Percentiles rank a stretch among this genome's conserved stretches.
Evolutionary conservation across 345 rosid genomes (phyloP).

Genomic region (Erucastrum elatum): DNA sequence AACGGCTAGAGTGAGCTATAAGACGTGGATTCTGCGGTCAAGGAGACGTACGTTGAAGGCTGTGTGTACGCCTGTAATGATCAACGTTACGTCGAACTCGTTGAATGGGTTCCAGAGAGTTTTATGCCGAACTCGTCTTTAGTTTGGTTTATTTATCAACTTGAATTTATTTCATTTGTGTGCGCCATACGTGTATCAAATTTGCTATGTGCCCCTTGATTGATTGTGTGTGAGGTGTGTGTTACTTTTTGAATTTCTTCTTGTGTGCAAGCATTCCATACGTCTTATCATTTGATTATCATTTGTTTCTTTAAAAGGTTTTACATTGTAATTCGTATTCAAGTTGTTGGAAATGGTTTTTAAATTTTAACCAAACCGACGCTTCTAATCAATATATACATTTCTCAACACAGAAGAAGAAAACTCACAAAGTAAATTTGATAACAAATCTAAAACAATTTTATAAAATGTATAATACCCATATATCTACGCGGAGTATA

Average conservation of each 20-base stretch:
- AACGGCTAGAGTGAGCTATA: conserved; percentile 62
- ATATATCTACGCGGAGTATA: neutral
- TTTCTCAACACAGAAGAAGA: neutral
- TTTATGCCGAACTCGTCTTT: conserved; percentile 52
- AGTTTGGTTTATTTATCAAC: conserved; percentile 1
- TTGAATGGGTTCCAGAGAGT: conserved; percentile 46
- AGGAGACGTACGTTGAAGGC: conserved; percentile 49
- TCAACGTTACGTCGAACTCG: conserved; percentile 41
- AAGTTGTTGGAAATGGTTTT: conserved; percentile 3
- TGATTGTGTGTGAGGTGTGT: conserved; percentile 12
- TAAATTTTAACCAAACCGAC: neutral
- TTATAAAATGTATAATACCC: neutral
- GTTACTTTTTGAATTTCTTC: neutral
- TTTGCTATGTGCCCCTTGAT: conserved; percentile 19
- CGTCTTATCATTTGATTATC: neutral
- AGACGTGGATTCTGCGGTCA: conserved; percentile 60
- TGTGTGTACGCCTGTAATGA: conserved; percentile 49
- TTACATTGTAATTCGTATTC: neutral
- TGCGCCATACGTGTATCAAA: conserved; percentile 22
- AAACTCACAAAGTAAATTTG: neutral
- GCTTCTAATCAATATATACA: neutral
- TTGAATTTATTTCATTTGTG: conserved; percentile 19
- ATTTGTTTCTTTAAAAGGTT: neutral
- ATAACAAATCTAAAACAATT: neutral
- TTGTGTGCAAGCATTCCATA: conserved; percentile 6